A percentile compares a stretch with the other conserved stretches of the same genome.
phyloP scores from a whole-genome alignment of 495 filamentous ascomycete genomes.

The Penicillium psychrofluorescens region DNA sequence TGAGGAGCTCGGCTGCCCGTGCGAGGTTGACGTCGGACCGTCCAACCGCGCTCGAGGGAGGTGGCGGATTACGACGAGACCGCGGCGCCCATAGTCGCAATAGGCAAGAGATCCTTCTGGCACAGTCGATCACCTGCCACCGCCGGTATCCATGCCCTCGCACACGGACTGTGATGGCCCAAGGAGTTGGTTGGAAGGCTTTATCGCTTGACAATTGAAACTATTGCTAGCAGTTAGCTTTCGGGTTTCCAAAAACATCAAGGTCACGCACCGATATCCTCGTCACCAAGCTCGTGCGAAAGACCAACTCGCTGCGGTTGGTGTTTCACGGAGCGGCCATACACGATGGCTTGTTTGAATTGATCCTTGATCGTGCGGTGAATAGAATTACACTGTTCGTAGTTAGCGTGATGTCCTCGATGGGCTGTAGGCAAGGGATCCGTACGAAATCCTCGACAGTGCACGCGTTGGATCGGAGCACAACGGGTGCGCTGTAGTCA shows the following conservation, averaged over 20 bases:
- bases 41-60: constrained; percentile 20
- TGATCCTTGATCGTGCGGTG: constrained; percentile 94
- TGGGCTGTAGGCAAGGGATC: background rate
- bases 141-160: constrained; percentile 23
- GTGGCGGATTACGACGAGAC: constrained; percentile 29
- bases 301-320: constrained; percentile 95
- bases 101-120: constrained; percentile 10
- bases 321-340: constrained; percentile 96
- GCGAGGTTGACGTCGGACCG: constrained; percentile 23
- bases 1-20: constrained; percentile 25
- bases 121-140: constrained; percentile 17
- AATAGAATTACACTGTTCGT: constrained; percentile 80
- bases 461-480: constrained; percentile 71
- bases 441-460: constrained; percentile 96
- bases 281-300: constrained; percentile 84
- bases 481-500: constrained; percentile 88
- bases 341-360: constrained; percentile 92
- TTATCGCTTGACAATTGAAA: constrained; percentile 94
- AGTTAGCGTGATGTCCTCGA: constrained; percentile 16
- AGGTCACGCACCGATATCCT: constrained; percentile 81
- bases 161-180: constrained; percentile 18
- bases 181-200: constrained; percentile 9
- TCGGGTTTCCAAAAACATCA: background rate
- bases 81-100: constrained; percentile 2
- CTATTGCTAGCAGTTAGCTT: constrained; percentile 46